Conservation (phyloP, 2,329 filamentous ascomycete species). For the Microsporum canis region DNA sequence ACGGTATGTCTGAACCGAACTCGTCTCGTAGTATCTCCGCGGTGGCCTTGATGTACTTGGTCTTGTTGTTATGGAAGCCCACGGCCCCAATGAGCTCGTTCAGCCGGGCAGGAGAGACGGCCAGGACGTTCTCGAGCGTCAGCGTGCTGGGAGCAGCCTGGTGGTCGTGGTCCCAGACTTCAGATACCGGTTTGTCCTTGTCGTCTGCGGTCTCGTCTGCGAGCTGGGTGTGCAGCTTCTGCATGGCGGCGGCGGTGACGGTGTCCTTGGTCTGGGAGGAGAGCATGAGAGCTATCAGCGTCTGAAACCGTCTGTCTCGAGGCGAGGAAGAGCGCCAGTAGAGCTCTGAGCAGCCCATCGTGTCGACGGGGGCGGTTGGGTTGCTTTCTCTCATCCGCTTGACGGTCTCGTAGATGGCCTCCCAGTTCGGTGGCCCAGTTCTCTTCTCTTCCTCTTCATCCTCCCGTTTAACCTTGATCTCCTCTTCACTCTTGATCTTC, state of each 20-base stretch:
- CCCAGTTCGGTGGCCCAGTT: slow-evolving; percentile 68
- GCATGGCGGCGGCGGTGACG: slow-evolving; percentile 74
- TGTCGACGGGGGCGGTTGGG: slow-evolving; percentile 72
- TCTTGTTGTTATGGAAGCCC: slow-evolving; percentile 93
- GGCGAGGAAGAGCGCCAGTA: slow-evolving; percentile 34
- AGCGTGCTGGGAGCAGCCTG: slow-evolving; percentile 39
- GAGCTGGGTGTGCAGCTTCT: slow-evolving; percentile 62
- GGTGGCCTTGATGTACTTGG: slow-evolving; percentile 65
- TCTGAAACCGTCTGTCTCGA: slow-evolving; percentile 65
- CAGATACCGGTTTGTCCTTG: background rate
- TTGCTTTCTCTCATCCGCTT: slow-evolving; percentile 65
- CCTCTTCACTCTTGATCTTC: slow-evolving; percentile 20
- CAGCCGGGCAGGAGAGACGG: slow-evolving; percentile 52
- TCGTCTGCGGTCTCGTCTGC: slow-evolving; percentile 21
- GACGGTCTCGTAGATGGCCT: slow-evolving; percentile 64
- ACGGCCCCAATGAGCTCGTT: slow-evolving; percentile 73
- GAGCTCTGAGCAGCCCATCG: slow-evolving; percentile 72
- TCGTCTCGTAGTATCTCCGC: slow-evolving; percentile 61
- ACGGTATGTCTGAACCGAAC: slow-evolving; percentile 65
- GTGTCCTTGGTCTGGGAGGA: slow-evolving; percentile 90
- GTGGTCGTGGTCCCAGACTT: slow-evolving; percentile 12
- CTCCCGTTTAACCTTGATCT: slow-evolving; percentile 15
- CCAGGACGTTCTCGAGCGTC: slow-evolving; percentile 65
- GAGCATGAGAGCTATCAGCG: slow-evolving; percentile 77
- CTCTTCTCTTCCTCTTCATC: slow-evolving; percentile 14